Evolutionary conservation across 495 filamentous ascomycete species (phyloP), one percentile per base, ranked within the genome.

Genomic region (Amniculicola lignicola): DNA sequence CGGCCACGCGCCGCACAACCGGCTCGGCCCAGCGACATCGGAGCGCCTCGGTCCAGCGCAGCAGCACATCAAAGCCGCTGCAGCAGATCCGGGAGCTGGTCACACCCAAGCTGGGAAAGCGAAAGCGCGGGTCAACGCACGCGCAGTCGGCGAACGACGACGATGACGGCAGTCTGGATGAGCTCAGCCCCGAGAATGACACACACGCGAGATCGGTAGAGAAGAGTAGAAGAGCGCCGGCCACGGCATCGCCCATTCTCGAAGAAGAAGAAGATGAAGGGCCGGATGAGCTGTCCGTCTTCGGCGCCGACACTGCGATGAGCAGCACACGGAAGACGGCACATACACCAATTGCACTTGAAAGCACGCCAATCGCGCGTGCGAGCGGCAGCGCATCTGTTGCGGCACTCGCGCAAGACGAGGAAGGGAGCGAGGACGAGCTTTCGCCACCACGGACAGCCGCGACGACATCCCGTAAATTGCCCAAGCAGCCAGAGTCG

Each of bases 371-470:
- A n/a, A n/a, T n/a, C n/a, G n/a, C n/a, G n/a, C n/a, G n/a, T 2
- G 27, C 14, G 7, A 38, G 22, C 22, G 10, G 21, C 14, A 51
- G 12, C 29, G 28, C 29, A 11, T 10, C 2, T 9, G 41, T 37
- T 4, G 16, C 5, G 37, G 37, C 16, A 9, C 9, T 6, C 10
- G 6, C 9, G 40, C 47, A 49, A 1, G 39, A 39, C 16, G 46
- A 12, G 23, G 52, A 62, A 4, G 53, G 49, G 9, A 43, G 36
- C 24, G 52, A 57, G 38, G 57, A 62, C 24, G 59, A 62, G 43
- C 49, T 62, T 7, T 22, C 29, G 9, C 52, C 52, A 12, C 47
- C 27, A 14, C 52, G 23, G 33, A 25, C 45, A 7, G 28, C 16
- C 29, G 7, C 7, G 18, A 28, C 18, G 3, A 16, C 47, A 23